Evolutionary conservation across 2,329 filamentous ascomycete genomes (phyloP).

Genomic region (Colletotrichum echinochloae): DNA sequence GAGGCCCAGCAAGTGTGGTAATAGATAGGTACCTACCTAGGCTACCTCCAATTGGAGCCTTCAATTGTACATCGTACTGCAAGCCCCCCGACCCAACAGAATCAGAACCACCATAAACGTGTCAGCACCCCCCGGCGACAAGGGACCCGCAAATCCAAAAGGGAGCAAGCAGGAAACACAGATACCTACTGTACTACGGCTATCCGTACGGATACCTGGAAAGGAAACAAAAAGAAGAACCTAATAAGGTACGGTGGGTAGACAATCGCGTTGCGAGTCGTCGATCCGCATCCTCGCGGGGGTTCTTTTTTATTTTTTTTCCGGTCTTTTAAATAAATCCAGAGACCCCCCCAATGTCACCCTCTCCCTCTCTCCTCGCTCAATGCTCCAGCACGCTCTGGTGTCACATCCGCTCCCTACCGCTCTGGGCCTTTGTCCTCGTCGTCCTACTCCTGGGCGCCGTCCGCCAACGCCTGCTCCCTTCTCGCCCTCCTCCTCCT

Average conservation of each 20-base stretch:
- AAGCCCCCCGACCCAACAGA: conserved; percentile 4
- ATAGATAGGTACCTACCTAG: too few species aligned
- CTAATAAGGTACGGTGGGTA: background rate
- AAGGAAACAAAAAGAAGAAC: background rate
- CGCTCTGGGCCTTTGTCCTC: conserved; percentile 58
- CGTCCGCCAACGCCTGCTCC: conserved; percentile 47
- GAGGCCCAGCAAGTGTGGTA: conserved; percentile 19
- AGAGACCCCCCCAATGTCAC: conserved; percentile 12
- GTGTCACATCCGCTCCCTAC: conserved; percentile 54
- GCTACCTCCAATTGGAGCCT: conserved; percentile 7
- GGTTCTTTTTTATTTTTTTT: background rate
- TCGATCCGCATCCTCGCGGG: background rate
- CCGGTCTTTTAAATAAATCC: background rate
- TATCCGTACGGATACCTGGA: too few species aligned
- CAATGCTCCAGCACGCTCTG: conserved; percentile 58
- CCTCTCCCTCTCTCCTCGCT: conserved; percentile 46
- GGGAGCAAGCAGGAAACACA: too few species aligned
- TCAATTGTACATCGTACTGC: too few species aligned
- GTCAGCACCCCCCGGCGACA: background rate
- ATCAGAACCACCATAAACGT: conserved; percentile 8
- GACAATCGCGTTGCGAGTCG: background rate
- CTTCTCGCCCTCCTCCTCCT: conserved; percentile 19
- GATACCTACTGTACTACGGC: too few species aligned
- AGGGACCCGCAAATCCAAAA: background rate
- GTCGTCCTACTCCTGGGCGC: conserved; percentile 51